phyloP scores from a whole-genome alignment of 176 grass and related monocot species.

The Raddia guianensis region DNA sequence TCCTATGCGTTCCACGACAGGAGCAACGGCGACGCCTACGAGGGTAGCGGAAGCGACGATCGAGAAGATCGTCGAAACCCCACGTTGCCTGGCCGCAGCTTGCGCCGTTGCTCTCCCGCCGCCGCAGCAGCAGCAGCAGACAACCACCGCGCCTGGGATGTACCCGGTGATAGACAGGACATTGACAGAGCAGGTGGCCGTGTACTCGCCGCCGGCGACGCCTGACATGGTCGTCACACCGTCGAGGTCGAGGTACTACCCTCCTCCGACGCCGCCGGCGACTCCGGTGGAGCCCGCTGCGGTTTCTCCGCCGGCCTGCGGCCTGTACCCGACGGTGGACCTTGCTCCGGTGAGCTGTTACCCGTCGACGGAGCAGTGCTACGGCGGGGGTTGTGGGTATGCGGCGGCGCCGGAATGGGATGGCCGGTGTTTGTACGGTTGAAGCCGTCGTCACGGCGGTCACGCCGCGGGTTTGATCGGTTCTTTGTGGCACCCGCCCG shows the following conservation, averaged over 20 bases:
- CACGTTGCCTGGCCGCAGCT: neutral
- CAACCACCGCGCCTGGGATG: conserved; percentile 5
- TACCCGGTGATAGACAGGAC: conserved; percentile 50
- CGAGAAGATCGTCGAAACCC: neutral
- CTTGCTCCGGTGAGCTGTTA: conserved; percentile 48
- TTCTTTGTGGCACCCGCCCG: conserved; percentile 15
- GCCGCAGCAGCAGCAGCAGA: neutral
- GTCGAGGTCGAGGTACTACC: neutral
- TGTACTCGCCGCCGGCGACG: conserved; percentile 31
- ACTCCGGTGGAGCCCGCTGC: neutral
- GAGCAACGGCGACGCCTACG: neutral
- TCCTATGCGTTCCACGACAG: conserved; percentile 47
- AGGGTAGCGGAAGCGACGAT: neutral
- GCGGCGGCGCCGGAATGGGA: conserved; percentile 34
- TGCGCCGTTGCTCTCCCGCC: neutral
- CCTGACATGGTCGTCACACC: neutral
- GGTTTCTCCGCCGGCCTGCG: conserved; percentile 5
- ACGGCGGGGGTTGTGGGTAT: conserved; percentile 23
- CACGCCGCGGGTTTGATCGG: neutral
- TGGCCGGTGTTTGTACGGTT: conserved; percentile 38
- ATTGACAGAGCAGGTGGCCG: neutral
- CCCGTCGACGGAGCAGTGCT: conserved; percentile 1
- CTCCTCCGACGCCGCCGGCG: neutral
- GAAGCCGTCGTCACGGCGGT: neutral
- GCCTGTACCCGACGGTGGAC: conserved; percentile 41